phyloP scores from a whole-genome alignment of 2,329 filamentous ascomycete species.

The Pseudogymnoascus sp. region DNA sequence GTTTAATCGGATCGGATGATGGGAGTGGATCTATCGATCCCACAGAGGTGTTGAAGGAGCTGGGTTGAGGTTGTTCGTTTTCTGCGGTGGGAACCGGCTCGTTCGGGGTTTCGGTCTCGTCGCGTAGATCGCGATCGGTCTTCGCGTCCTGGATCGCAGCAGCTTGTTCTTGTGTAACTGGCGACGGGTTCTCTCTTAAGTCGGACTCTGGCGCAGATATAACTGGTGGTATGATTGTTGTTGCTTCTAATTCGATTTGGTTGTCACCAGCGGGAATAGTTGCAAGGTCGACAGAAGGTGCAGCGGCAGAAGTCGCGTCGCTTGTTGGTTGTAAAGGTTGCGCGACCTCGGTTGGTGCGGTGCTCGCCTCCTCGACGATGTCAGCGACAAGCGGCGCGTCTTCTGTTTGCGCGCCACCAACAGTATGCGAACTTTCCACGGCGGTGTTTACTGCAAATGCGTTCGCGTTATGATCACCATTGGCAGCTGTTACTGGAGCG shows the following conservation, averaged over 20 bases:
- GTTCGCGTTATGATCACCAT: slow-evolving; percentile 20
- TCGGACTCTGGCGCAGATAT: slow-evolving; percentile 28
- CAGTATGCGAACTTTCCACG: background rate
- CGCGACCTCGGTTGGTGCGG: slow-evolving; percentile 12
- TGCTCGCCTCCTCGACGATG: slow-evolving; percentile 12
- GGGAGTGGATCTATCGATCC: background rate
- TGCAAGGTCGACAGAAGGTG: background rate
- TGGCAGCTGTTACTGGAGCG: slow-evolving; percentile 15
- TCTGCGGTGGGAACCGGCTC: background rate
- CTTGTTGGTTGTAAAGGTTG: background rate
- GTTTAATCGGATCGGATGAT: background rate
- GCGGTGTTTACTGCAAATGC: slow-evolving; percentile 10
- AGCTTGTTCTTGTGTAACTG: slow-evolving; percentile 11
- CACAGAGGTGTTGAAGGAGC: background rate
- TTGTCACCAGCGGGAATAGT: background rate
- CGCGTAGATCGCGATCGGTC: background rate
- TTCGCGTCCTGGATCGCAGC: slow-evolving; percentile 11
- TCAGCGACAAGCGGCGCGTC: slow-evolving; percentile 6
- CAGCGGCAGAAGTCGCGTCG: background rate
- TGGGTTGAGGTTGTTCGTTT: slow-evolving; percentile 8
- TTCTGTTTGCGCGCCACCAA: background rate
- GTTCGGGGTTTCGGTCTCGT: slow-evolving; percentile 6
- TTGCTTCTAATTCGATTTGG: slow-evolving; percentile 11
- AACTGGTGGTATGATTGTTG: slow-evolving; percentile 25
- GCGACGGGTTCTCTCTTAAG: slow-evolving; percentile 20